These are phyloP conservation scores for Phytophthora melonis DNA, from an alignment of 352 stramenopile species.

Conservation along the genomic window DNA sequence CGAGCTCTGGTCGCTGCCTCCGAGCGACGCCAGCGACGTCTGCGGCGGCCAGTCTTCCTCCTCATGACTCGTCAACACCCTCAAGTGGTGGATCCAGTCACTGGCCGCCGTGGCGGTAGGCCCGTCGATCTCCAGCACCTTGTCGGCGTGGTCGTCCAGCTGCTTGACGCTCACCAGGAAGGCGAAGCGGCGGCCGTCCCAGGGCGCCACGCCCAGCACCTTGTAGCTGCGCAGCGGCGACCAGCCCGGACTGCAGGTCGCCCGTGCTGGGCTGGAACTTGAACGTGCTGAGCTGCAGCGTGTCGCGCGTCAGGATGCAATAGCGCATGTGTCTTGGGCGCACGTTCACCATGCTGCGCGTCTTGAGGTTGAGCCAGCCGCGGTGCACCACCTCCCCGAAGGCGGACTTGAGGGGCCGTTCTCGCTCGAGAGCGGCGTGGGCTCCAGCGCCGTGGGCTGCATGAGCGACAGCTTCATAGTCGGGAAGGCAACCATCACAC, in stretches of 20 bases:
- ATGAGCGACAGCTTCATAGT: slow-evolving; percentile 39
- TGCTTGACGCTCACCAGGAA: slow-evolving; percentile 83
- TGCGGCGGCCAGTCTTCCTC: slow-evolving; percentile 47
- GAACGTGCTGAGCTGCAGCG: slow-evolving; percentile 77
- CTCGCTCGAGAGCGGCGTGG: slow-evolving; percentile 61
- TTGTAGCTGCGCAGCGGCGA: slow-evolving; percentile 76
- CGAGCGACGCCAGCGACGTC: slow-evolving; percentile 35
- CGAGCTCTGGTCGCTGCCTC: slow-evolving; percentile 40
- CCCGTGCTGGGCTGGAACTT: slow-evolving; percentile 86
- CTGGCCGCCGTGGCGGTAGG: slow-evolving; percentile 63
- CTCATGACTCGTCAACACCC: slow-evolving; percentile 53
- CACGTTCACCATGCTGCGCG: slow-evolving; percentile 87
- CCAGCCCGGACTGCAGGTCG: slow-evolving; percentile 63
- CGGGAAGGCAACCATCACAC: neutral
- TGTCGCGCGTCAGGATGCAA: slow-evolving; percentile 79
- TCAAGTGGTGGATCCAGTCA: slow-evolving; percentile 81
- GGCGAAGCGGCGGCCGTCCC: slow-evolving; percentile 75
- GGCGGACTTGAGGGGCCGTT: slow-evolving; percentile 58
- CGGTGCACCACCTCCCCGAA: slow-evolving; percentile 82
- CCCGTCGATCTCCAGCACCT: slow-evolving; percentile 82
- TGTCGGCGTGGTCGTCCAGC: slow-evolving; percentile 72
- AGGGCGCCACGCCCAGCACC: slow-evolving; percentile 74
- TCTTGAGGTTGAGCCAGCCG: slow-evolving; percentile 90
- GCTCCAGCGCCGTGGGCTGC: slow-evolving; percentile 57
- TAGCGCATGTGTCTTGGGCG: slow-evolving; percentile 86